Evolutionary conservation across 352 stramenopile species (phyloP).

Genomic region (Phytophthora multivora): DNA sequence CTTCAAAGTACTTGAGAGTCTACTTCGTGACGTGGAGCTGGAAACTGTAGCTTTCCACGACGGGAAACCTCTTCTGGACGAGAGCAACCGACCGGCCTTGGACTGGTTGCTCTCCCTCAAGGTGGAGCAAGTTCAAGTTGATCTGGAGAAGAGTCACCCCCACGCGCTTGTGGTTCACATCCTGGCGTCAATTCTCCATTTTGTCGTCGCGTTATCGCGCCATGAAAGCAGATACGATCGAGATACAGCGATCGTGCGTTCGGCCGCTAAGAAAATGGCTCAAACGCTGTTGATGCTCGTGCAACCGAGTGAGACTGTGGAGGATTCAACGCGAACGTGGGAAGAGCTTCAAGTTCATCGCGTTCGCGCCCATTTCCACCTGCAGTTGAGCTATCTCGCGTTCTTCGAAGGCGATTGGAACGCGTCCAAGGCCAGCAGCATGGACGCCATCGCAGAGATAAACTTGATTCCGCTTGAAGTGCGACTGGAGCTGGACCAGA

Average conservation of each 20-base stretch:
- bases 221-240: constrained; percentile 39
- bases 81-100: constrained; percentile 35
- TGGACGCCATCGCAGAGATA: constrained; percentile 28
- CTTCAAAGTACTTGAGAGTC: constrained; percentile 32
- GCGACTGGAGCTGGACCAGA: constrained; percentile 36
- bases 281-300: constrained; percentile 27
- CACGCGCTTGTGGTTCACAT: constrained; percentile 36
- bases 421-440: constrained; percentile 24
- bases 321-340: constrained; percentile 12
- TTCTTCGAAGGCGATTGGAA: constrained; percentile 46
- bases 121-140: constrained; percentile 14
- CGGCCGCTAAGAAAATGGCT: constrained; percentile 40
- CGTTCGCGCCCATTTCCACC: constrained; percentile 38
- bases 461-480: constrained; percentile 10
- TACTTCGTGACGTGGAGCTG: constrained; percentile 29
- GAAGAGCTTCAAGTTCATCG: constrained; percentile 33
- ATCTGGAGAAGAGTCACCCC: constrained; percentile 28
- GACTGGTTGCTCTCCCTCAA: constrained; percentile 43
- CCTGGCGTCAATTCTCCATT: constrained; percentile 35
- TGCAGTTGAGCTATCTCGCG: constrained; percentile 44
- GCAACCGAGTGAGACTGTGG: neutral
- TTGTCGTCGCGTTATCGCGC: constrained; percentile 31
- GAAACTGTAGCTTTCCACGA: constrained; percentile 35
- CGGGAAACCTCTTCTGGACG: constrained; percentile 43
- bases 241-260: constrained; percentile 20